These are phyloP conservation scores for Leccinum proliferum DNA, from an alignment of 1,284 basidiomycete species.

Conservation along the genomic window DNA sequence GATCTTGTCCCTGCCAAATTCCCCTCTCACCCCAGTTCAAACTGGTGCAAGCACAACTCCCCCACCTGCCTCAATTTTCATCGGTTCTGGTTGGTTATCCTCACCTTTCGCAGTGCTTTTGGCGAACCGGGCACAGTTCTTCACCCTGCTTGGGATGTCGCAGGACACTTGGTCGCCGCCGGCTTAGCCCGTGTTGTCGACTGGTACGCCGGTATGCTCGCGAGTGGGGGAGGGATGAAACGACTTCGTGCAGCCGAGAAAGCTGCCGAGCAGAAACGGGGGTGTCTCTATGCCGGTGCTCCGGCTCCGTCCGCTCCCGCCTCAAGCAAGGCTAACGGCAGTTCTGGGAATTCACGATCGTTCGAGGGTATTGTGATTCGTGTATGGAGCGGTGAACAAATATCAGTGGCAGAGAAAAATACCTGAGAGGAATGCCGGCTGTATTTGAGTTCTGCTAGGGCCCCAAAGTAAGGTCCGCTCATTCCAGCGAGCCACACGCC, in stretches of 20 bases:
- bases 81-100: slow-evolving; percentile 66
- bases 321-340: slow-evolving; percentile 40
- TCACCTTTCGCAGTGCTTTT: slow-evolving; percentile 1
- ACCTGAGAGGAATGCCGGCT: slow-evolving; percentile 75
- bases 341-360: slow-evolving; percentile 28
- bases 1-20: slow-evolving; percentile 82
- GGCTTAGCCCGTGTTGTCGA: slow-evolving; percentile 93
- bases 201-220: slow-evolving; percentile 97
- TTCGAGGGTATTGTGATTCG: slow-evolving; percentile 87
- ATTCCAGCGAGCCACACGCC: background rate
- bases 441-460: slow-evolving; percentile 87
- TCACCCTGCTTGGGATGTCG: slow-evolving; percentile 93
- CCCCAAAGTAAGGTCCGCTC: slow-evolving; percentile 57
- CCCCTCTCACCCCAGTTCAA: slow-evolving; percentile 79
- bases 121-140: slow-evolving; percentile 43
- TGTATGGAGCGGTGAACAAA: slow-evolving; percentile 90
- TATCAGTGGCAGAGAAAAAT: slow-evolving; percentile 77
- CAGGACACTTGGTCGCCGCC: slow-evolving; percentile 79
- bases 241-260: slow-evolving; percentile 83
- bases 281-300: slow-evolving; percentile 72
- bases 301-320: slow-evolving; percentile 29
- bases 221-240: slow-evolving; percentile 77
- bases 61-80: slow-evolving; percentile 77
- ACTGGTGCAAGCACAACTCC: slow-evolving; percentile 58
- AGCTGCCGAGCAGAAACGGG: slow-evolving; percentile 77